Percentiles rank a stretch among this genome's conserved stretches.
phyloP scores from a whole-genome alignment of 2,329 filamentous ascomycete genomes.

The Cladophialophora psammophila region DNA sequence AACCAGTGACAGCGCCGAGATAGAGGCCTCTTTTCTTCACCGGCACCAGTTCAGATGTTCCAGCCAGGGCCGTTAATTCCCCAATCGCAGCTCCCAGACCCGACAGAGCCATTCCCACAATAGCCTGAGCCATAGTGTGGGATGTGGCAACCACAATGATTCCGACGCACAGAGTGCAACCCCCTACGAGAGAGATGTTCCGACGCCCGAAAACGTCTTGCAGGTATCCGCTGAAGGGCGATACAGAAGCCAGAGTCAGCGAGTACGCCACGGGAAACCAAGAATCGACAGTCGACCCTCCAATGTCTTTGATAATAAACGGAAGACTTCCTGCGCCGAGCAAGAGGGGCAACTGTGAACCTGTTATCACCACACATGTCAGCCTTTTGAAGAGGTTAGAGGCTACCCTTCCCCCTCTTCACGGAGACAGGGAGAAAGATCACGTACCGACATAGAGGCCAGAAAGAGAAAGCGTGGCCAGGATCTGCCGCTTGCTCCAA shows the following conservation, averaged over 20 bases:
- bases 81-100: constrained; percentile 23
- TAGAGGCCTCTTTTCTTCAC: constrained; percentile 25
- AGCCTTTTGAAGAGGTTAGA: not conserved
- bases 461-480: constrained; percentile 13
- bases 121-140: constrained; percentile 6
- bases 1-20: constrained; percentile 6
- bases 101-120: constrained; percentile 6
- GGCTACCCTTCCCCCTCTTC: not conserved
- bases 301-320: not conserved
- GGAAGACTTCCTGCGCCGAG: not conserved
- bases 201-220: not conserved
- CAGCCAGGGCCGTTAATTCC: constrained; percentile 24
- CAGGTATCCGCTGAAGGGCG: not conserved
- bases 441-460: constrained; percentile 2
- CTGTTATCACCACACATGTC: not conserved
- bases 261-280: not conserved
- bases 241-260: not conserved
- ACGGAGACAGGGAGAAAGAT: not conserved
- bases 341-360: not conserved
- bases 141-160: not conserved
- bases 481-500: constrained; percentile 6
- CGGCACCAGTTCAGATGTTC: constrained; percentile 27
- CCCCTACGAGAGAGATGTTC: not conserved
- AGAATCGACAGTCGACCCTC: not conserved
- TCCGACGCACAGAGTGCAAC: not conserved